phyloP scores from a whole-genome alignment of 305 asterid genomes.

The Fraxinus albicans region DNA sequence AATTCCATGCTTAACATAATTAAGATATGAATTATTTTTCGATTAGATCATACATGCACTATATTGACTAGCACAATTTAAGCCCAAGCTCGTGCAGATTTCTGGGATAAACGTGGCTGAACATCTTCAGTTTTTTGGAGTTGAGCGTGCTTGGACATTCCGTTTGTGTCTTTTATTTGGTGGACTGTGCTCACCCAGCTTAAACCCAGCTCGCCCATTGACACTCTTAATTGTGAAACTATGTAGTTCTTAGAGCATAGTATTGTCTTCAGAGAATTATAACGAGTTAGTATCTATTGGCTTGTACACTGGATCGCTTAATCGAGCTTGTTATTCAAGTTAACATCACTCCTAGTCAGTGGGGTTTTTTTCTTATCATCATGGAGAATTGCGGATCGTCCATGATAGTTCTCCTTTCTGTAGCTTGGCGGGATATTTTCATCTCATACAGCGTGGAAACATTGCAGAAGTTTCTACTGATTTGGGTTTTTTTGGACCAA shows the following conservation, averaged over 20 bases:
- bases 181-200: background rate
- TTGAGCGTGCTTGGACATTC: background rate
- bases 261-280: background rate
- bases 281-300: background rate
- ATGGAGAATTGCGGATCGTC: background rate
- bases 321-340: background rate
- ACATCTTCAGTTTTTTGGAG: background rate
- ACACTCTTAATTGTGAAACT: background rate
- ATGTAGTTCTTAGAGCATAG: background rate
- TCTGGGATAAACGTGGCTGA: background rate
- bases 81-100: background rate
- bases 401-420: conserved; percentile 19
- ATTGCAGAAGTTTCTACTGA: conserved; percentile 6
- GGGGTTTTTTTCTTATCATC: background rate
- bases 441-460: conserved; percentile 19
- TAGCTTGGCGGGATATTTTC: conserved; percentile 21
- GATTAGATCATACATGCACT: background rate
- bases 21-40: background rate
- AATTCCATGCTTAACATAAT: background rate
- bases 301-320: background rate
- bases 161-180: background rate
- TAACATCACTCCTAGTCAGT: background rate
- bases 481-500: conserved; percentile 13
- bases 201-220: background rate
- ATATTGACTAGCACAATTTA: background rate